Evolutionary conservation across 2,329 filamentous ascomycete genomes (phyloP), one percentile per base, ranked within the genome.

Genomic region (Aschersonia sp.): DNA sequence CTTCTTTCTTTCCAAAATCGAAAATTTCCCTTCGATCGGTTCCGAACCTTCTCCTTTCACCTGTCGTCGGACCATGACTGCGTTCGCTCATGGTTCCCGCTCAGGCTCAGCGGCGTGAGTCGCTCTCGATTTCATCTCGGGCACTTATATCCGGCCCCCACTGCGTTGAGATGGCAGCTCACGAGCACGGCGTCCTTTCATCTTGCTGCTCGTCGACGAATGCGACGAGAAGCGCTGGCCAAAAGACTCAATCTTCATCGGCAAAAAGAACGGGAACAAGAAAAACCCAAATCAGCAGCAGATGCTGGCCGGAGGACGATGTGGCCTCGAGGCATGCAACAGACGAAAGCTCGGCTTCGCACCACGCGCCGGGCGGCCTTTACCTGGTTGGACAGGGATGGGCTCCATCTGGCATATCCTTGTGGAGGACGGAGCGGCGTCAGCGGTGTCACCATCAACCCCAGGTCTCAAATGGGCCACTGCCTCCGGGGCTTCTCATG

Each of bases 331-430:
- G 14, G 32, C 35, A 42, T 46, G 47, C 33, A 32, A 22, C 39
- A 39, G 33, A 37, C 30, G 40, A 43, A 46, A 42, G 22, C 31
- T 42, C 43, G 49, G 33, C 43, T 42, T 42, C 42, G 44, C 46
- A 31, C 49, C 49, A 49, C 42, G 46, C 41, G 30, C 33, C 44
- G 7, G 3, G 22, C 12, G 40, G 39, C 33, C 30, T 40, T 33
- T 46, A 35, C 33, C 29, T 9, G 12, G 33, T 37, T 37, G 14
- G 46, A 44, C 49, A 50, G 44, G 49, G 49, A 44, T 41, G 44
- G 43, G 37, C 46, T n/a, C 46, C 22, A 47, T 50, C 46, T 49
- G 45, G 45, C 42, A 44, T 37, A 44, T 30, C 45, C 45, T 37
- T 46, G 47, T 44, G 47, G 37, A 45, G 45, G 37, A 5, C 14